Base-by-base conservation (phyloP, 2,329 filamentous ascomycete species). In the Passalora sequoiae region DNA sequence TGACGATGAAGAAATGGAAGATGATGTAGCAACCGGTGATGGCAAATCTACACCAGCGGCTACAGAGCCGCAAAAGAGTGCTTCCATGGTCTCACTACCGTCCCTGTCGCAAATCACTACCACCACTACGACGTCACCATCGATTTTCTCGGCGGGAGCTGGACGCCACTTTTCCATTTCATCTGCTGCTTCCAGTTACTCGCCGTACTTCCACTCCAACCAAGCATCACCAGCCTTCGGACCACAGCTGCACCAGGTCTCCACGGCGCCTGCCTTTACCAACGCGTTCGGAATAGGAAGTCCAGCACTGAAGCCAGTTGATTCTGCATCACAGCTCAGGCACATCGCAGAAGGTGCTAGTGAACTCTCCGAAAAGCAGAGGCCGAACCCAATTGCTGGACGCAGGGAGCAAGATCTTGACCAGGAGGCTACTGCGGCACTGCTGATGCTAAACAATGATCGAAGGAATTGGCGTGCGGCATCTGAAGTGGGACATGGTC, bases 371-470 rank as follows among this genome's bases (percentile, higher is more conserved):
- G 57, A 60, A 12, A 50, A 55, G 39, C 52, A 49, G n/a, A 51
- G 52, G 17, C 41, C 21, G 29, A 39, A 45, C 7, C 21, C 38
- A 19, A 52, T 55, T 19, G 31, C 16, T 8, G 44, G 43, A 4
- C 47, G 56, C 15, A 60, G 49, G 16, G 58, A 63, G 32, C 49
- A 63, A 35, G 55, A 68, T 56, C 63, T 70, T 21, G 71, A 74
- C 31, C 83, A 89, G 48, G 87, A 92, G 63, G 89, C 88, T 1
- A 92, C 88, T 6, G 83, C 87, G 9, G 89, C 89, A 3, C 65
- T 95, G 55, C 66, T 95, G 62, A 94, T 95, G 89, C 70, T 96
- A 46, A 94, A 89, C 54, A 80, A 75, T 41, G 88, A 92, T 62
- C 77, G 86, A 9, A 74, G 86, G 25, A 67, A 60, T 43, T 71